A percentile compares a stretch with the other conserved stretches of the same genome.
phyloP scores from a whole-genome alignment of 2,329 filamentous ascomycete genomes.

The Colletotrichum lini region DNA sequence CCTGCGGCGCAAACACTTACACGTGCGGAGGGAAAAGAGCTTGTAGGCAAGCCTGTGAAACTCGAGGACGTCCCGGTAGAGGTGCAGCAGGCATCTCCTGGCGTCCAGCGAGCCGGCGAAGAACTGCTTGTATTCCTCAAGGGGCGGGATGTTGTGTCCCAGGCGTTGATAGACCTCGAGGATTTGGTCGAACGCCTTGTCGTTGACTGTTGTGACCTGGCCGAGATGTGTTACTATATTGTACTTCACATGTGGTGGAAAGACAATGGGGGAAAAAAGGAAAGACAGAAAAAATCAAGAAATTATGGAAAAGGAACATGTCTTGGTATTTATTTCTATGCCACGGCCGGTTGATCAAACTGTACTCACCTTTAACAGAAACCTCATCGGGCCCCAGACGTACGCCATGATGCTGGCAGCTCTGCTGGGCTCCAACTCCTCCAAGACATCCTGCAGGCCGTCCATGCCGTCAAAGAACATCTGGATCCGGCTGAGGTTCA shows the following conservation, averaged over 20 bases:
- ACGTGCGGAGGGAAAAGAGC: conserved; percentile 25
- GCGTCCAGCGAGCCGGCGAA: conserved; percentile 4
- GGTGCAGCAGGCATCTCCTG: conserved; percentile 18
- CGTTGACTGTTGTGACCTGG: conserved; percentile 27
- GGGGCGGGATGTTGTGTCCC: conserved; percentile 13
- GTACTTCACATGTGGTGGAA: too few species aligned
- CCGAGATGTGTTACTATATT: too few species aligned
- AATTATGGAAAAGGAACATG: neutral
- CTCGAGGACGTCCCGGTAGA: conserved; percentile 32
- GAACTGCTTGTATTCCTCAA: conserved; percentile 12
- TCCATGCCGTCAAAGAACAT: conserved; percentile 45
- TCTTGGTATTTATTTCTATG: fast-evolving
- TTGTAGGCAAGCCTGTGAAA: conserved; percentile 30
- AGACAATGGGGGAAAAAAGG: too few species aligned
- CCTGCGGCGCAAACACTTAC: conserved; percentile 10
- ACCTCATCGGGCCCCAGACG: conserved; percentile 51
- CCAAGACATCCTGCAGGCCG: conserved; percentile 40
- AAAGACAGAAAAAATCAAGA: too few species aligned
- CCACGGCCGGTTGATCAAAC: too few species aligned
- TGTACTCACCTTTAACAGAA: conserved; percentile 44
- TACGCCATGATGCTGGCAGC: conserved; percentile 44
- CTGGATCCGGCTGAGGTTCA: conserved; percentile 48
- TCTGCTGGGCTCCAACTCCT: neutral
- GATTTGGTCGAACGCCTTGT: conserved; percentile 38
- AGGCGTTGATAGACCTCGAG: conserved; percentile 40